Evolutionary conservation across 2,329 filamentous ascomycete species (phyloP), one percentile per base, ranked within the genome.

Genomic region (Colletotrichum endophyticum): DNA sequence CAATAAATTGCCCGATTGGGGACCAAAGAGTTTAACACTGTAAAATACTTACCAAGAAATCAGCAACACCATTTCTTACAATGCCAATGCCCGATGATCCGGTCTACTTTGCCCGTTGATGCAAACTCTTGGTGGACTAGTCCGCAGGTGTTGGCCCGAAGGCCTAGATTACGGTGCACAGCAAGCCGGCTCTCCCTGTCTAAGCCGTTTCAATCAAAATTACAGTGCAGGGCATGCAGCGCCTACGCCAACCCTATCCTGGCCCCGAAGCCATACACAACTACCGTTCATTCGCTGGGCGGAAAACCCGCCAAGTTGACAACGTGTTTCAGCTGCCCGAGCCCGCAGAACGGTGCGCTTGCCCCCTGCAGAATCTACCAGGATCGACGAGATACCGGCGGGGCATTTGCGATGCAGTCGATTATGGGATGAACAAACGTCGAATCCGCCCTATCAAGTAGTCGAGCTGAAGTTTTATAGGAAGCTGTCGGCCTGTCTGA

Each of bases 131-230:
- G n/a, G 30, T 34, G 39, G 39, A n/a, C 39, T 1, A 34, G 12
- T 39, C 66, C 66, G 57, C 22, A 22, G 22, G 15, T 4, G 25
- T 13, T 39, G 25, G 56, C 25, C 44, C 13, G 15, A n/a, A 7
- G n/a, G 22, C 7, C 39, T 16, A 15, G 6, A 57, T 8, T 36
- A 25, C 22, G 8, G n/a, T 22, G n/a, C 25, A 22, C 63, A 13
- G 30, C 8, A 13, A 30, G 13, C 57, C 36, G 2, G 15, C 15
- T 49, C 25, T 27, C 66, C 66, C 57, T 57, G 72, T 63, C 66
- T 30, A 59, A 28, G 34, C 16, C 44, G 72, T 73, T 73, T 73
- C 72, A 73, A 64, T 70, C 30, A 25, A 70, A 59, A 73, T 73
- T 73, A 57, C 28, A 59, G 72, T 73, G 56, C 25, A 27, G 27